These are phyloP conservation scores for Alternaria brassicicola DNA, from an alignment of 2,329 filamentous ascomycete genomes.

Conservation along the genomic window DNA sequence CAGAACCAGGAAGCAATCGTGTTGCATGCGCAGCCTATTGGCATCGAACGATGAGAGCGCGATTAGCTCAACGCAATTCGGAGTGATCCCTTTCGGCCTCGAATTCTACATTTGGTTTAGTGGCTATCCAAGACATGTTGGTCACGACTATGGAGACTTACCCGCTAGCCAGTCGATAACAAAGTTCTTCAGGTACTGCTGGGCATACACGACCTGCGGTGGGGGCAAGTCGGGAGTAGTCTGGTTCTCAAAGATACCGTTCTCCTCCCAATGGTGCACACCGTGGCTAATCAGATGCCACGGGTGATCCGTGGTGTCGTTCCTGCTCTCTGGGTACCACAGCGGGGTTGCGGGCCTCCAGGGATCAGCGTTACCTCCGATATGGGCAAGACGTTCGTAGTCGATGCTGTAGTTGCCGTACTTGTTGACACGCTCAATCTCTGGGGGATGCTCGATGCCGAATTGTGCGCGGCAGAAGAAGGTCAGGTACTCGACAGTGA, in stretches of 20 bases:
- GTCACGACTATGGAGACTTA: slow-evolving; percentile 1
- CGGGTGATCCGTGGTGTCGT: slow-evolving; percentile 69
- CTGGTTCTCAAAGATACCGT: slow-evolving; percentile 68
- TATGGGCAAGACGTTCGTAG: slow-evolving; percentile 75
- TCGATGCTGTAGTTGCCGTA: slow-evolving; percentile 75
- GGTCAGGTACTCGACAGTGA: slow-evolving; percentile 68
- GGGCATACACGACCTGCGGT: slow-evolving; percentile 62
- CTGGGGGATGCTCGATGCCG: slow-evolving; percentile 68
- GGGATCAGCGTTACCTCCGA: slow-evolving; percentile 80
- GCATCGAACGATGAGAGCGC: neutral
- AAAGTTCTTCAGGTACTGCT: slow-evolving; percentile 64
- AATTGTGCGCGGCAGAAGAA: slow-evolving; percentile 70
- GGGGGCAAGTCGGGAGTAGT: slow-evolving; percentile 66
- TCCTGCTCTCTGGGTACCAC: slow-evolving; percentile 64
- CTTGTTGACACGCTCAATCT: slow-evolving; percentile 73
- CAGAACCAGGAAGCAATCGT: neutral
- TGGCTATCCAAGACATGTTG: neutral
- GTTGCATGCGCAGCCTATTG: neutral
- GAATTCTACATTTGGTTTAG: slow-evolving; percentile 4
- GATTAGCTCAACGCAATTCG: neutral
- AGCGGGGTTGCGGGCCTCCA: slow-evolving; percentile 79
- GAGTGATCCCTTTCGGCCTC: neutral
- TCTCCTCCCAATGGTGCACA: slow-evolving; percentile 83
- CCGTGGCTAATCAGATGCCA: slow-evolving; percentile 75
- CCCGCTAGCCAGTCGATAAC: slow-evolving; percentile 70